Percentiles rank a stretch among this genome's conserved stretches.
phyloP scores from a whole-genome alignment of 352 stramenopile species.

The Globisporangium middletonii region DNA sequence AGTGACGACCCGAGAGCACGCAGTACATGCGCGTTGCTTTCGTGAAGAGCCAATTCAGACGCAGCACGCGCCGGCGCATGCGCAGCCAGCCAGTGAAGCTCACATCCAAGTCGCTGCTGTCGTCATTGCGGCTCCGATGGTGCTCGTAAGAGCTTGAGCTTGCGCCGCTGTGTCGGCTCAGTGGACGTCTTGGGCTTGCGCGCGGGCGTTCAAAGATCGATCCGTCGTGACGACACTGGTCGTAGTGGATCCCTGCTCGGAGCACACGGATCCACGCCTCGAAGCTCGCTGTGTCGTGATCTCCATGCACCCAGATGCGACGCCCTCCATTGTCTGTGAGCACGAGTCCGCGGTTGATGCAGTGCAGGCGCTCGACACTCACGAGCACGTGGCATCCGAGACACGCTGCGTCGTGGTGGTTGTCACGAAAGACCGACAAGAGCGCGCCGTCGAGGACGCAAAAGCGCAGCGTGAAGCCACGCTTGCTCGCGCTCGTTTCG shows the following conservation, averaged over 20 bases:
- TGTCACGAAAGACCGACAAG: constrained; percentile 24
- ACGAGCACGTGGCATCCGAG: constrained; percentile 15
- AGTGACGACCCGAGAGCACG: constrained; percentile 21
- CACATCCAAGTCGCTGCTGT: constrained; percentile 5
- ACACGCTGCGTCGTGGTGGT: constrained; percentile 4
- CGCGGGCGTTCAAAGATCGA: constrained; percentile 18
- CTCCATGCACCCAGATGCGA: constrained; percentile 31
- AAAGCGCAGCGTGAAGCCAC: constrained; percentile 31
- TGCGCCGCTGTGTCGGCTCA: background rate
- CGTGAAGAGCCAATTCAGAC: constrained; percentile 18
- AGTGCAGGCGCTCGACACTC: constrained; percentile 32
- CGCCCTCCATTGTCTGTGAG: constrained; percentile 21
- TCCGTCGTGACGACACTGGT: constrained; percentile 8
- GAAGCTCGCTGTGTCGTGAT: constrained; percentile 24
- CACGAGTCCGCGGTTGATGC: constrained; percentile 35
- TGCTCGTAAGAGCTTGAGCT: background rate
- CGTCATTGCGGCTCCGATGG: background rate
- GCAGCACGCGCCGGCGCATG: constrained; percentile 12
- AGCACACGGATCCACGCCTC: constrained; percentile 34
- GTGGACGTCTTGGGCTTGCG: background rate
- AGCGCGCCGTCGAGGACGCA: constrained; percentile 33
- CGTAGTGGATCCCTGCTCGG: constrained; percentile 10
- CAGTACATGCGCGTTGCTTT: constrained; percentile 21
- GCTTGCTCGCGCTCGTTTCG: constrained; percentile 19
- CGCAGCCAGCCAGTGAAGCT: constrained; percentile 27